Evolutionary conservation across 345 rosid genomes (phyloP).

Genomic region (Arabidopsis suecica): DNA sequence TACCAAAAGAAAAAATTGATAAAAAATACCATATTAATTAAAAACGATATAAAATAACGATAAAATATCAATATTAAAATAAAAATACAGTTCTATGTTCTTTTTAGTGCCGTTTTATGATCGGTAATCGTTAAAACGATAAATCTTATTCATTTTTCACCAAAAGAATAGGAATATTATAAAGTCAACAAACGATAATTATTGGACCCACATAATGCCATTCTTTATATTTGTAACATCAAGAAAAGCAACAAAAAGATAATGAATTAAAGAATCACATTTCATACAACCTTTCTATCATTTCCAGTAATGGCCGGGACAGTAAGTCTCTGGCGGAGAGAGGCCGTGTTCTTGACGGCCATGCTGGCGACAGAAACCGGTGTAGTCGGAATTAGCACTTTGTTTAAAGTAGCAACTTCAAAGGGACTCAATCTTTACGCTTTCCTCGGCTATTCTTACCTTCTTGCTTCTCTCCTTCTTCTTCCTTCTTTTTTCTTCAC

Average conservation of each 20-base stretch:
- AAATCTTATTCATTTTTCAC: too few relatives aligned
- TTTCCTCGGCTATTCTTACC: constrained; percentile 71
- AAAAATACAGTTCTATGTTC: too few relatives aligned
- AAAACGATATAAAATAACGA: too few relatives aligned
- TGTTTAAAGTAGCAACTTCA: constrained; percentile 75
- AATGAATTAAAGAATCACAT: neutral
- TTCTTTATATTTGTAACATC: neutral
- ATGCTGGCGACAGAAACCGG: constrained; percentile 62
- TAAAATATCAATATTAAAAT: too few relatives aligned
- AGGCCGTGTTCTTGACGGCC: constrained; percentile 58
- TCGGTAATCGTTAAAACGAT: too few relatives aligned
- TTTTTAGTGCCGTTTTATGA: too few relatives aligned
- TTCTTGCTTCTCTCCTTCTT: constrained; percentile 71
- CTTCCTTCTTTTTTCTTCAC: constrained; percentile 76
- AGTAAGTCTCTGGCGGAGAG: constrained; percentile 47
- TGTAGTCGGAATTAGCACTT: constrained; percentile 63
- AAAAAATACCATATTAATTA: too few relatives aligned
- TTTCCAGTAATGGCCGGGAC: constrained; percentile 42
- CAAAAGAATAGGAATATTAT: too few relatives aligned
- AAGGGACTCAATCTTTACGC: constrained; percentile 70
- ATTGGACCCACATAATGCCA: neutral
- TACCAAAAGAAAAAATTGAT: too few relatives aligned
- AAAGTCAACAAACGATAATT: too few relatives aligned
- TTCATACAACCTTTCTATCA: neutral
- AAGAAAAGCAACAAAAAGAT: neutral